These are phyloP conservation scores for Aureobasidium sp. DNA, from an alignment of 2,329 filamentous ascomycete species.

Conservation along the genomic window DNA sequence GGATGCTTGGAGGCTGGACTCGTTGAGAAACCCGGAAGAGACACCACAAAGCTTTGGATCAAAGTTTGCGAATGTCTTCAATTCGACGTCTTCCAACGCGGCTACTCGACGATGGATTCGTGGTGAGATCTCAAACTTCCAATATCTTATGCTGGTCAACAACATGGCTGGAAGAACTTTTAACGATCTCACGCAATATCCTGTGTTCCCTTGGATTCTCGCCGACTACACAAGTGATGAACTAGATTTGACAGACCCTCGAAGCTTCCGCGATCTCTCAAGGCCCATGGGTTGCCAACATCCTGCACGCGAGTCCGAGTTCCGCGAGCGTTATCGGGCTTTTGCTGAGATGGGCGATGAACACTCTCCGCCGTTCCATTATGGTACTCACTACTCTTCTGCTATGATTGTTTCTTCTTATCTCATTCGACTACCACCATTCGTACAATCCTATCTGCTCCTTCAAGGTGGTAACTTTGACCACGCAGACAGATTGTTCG, in stretches of 20 bases:
- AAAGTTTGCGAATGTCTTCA: constrained; percentile 89
- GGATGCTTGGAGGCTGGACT: constrained; percentile 86
- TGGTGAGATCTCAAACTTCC: constrained; percentile 96
- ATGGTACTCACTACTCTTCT: constrained; percentile 96
- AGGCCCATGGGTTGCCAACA: constrained; percentile 97
- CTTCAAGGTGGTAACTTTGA: constrained; percentile 95
- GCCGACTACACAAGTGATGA: constrained; percentile 94
- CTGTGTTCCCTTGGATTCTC: constrained; percentile 94
- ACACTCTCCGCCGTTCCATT: constrained; percentile 76
- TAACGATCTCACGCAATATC: constrained; percentile 96
- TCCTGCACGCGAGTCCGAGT: constrained; percentile 65
- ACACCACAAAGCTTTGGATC: constrained; percentile 65
- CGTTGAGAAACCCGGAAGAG: constrained; percentile 62
- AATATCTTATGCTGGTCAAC: constrained; percentile 97
- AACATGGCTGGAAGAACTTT: constrained; percentile 96
- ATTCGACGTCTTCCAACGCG: constrained; percentile 71
- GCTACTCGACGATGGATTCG: constrained; percentile 84
- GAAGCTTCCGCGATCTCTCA: constrained; percentile 80
- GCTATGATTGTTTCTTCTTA: constrained; percentile 99
- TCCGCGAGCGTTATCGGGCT: constrained; percentile 75
- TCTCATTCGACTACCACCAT: constrained; percentile 87
- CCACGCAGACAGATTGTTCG: constrained; percentile 90
- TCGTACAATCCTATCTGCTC: constrained; percentile 89
- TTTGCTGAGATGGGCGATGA: constrained; percentile 84
- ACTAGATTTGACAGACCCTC: constrained; percentile 75